These are phyloP conservation scores for Beta lomatogona DNA, from an alignment of 179 eudicot species.

Conservation along the genomic window DNA sequence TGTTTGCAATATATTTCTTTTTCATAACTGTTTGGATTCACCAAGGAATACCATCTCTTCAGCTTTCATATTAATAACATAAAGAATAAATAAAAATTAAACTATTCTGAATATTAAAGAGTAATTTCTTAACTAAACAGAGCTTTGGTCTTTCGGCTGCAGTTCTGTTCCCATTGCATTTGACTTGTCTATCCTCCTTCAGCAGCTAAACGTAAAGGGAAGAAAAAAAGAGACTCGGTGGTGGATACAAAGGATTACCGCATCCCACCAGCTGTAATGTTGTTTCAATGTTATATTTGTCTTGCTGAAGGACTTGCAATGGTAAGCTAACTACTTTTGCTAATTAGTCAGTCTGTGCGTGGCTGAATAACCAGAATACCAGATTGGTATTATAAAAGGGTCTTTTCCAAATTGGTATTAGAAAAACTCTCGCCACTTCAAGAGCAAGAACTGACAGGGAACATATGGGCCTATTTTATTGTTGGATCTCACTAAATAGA, in stretches of 20 bases:
- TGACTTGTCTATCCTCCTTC: slow-evolving; percentile 21
- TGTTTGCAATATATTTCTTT: not conserved
- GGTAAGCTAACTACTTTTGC: slow-evolving; percentile 42
- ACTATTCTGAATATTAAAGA: not conserved
- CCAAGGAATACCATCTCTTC: not conserved
- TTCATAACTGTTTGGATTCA: not conserved
- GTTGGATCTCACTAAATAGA: too few species aligned
- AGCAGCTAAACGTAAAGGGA: slow-evolving; percentile 77
- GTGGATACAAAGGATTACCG: slow-evolving; percentile 72
- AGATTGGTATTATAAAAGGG: too few species aligned
- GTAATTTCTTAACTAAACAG: not conserved
- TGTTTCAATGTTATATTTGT: slow-evolving; percentile 83
- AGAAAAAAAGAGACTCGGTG: slow-evolving; percentile 74
- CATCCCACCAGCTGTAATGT: slow-evolving; percentile 72
- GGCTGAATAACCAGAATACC: not conserved
- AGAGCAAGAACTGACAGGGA: too few species aligned
- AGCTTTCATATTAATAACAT: not conserved
- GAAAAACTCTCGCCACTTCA: too few species aligned
- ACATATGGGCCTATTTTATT: too few species aligned
- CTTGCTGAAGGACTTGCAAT: slow-evolving; percentile 89
- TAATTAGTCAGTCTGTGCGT: not conserved
- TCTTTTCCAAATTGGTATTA: too few species aligned
- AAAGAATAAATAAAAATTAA: not conserved
- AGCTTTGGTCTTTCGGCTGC: not conserved
- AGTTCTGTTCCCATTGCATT: not conserved